These are phyloP conservation scores for Kregervanrija pseudodelftensis DNA, from an alignment of 805 yeast species.

Conservation along the genomic window DNA sequence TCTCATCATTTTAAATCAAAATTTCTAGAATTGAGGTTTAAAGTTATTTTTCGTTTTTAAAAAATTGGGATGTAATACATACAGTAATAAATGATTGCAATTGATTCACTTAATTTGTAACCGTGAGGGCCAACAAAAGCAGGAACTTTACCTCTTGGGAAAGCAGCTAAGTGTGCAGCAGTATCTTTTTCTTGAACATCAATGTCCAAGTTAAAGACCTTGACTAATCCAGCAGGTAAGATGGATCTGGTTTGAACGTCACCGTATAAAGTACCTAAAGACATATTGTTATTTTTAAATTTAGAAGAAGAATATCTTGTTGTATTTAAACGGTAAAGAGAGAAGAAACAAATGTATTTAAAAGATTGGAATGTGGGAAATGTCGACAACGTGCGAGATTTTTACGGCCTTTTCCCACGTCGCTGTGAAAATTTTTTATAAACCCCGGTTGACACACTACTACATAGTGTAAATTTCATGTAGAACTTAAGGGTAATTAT, in stretches of 20 bases:
- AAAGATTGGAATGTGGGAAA: too few species aligned
- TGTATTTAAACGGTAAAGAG: background rate
- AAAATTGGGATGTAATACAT: conserved; percentile 15
- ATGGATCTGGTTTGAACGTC: conserved; percentile 25
- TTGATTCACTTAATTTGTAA: conserved; percentile 59
- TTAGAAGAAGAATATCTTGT: background rate
- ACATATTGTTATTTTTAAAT: conserved; percentile 18
- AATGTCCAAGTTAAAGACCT: conserved; percentile 54
- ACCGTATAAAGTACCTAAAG: conserved; percentile 30
- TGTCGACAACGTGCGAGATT: too few species aligned
- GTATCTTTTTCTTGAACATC: conserved; percentile 17
- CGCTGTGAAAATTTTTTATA: conserved; percentile 1
- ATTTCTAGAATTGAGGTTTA: background rate
- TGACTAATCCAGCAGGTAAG: conserved; percentile 38
- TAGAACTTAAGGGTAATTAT: too few species aligned
- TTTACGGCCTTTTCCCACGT: too few species aligned
- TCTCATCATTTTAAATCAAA: conserved; percentile 45
- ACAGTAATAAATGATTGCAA: conserved; percentile 55
- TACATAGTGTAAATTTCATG: too few species aligned
- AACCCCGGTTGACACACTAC: background rate
- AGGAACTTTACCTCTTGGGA: conserved; percentile 64
- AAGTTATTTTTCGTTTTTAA: background rate
- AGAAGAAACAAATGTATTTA: background rate
- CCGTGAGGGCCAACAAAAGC: conserved; percentile 68
- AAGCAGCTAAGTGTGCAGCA: conserved; percentile 37